phyloP scores from a whole-genome alignment of 2,329 filamentous ascomycete species.

The Fusarium irregulare region DNA sequence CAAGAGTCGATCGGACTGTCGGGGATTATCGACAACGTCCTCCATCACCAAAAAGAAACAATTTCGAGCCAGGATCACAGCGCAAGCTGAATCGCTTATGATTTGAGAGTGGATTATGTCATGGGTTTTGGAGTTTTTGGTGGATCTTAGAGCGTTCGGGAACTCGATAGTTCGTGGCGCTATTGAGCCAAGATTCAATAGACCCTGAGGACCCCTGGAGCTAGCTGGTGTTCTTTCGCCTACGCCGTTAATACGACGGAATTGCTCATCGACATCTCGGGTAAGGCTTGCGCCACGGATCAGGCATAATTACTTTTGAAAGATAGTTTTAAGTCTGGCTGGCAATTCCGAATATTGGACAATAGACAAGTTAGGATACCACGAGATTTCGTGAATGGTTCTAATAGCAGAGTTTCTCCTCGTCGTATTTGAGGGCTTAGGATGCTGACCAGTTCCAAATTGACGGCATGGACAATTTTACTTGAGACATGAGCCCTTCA shows the following conservation, averaged over 20 bases:
- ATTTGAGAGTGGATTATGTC: not conserved
- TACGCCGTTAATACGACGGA: not conserved
- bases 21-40: too few relatives aligned
- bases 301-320: not conserved
- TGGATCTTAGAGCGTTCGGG: conserved; percentile 6
- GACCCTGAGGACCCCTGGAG: not conserved
- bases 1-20: not conserved
- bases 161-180: not conserved
- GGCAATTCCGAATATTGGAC: fast-evolving
- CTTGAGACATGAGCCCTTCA: not conserved
- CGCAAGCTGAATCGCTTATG: not conserved
- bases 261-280: too few relatives aligned
- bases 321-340: not conserved
- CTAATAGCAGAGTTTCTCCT: not conserved
- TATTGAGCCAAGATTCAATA: conserved; percentile 7
- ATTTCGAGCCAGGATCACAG: not conserved
- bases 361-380: not conserved
- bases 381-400: not conserved
- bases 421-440: not conserved
- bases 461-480: not conserved
- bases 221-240: not conserved
- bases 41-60: not conserved
- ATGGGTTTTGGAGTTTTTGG: not conserved
- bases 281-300: not conserved
- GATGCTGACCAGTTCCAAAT: not conserved